These are phyloP conservation scores for Ampelomyces quisqualis DNA, from an alignment of 2,329 filamentous ascomycete genomes.

Conservation along the genomic window DNA sequence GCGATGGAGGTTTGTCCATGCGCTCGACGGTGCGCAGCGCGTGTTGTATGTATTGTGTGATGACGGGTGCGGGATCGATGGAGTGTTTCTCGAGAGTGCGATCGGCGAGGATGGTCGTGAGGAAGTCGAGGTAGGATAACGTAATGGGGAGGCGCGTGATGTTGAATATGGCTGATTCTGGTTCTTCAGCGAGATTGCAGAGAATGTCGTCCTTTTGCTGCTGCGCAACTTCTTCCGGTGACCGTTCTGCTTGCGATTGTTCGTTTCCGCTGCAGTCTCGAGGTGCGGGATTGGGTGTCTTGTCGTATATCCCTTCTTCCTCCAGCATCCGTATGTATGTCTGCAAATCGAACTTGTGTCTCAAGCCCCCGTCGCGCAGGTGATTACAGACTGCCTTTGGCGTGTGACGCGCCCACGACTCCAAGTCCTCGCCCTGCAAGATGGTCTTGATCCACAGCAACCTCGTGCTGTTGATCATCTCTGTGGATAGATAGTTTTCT, in stretches of 20 bases:
- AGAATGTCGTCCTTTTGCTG: slow-evolving; percentile 27
- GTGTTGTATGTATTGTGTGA: slow-evolving; percentile 43
- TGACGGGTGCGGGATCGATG: slow-evolving; percentile 35
- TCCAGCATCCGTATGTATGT: slow-evolving; percentile 40
- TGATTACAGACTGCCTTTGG: slow-evolving; percentile 19
- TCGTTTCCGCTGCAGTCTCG: neutral
- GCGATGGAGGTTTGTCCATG: slow-evolving; percentile 22
- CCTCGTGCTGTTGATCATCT: slow-evolving; percentile 22
- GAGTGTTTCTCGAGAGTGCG: slow-evolving; percentile 19
- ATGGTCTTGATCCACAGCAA: slow-evolving; percentile 33
- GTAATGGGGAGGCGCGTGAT: slow-evolving; percentile 42
- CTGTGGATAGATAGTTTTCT: slow-evolving; percentile 7
- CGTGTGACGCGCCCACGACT: slow-evolving; percentile 10
- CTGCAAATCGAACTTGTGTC: slow-evolving; percentile 25
- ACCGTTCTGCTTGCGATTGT: neutral
- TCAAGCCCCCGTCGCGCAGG: slow-evolving; percentile 12
- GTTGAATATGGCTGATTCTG: slow-evolving; percentile 25
- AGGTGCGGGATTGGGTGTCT: slow-evolving; percentile 13
- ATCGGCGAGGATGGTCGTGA: slow-evolving; percentile 41
- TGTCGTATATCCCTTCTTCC: slow-evolving; percentile 42
- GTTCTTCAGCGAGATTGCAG: slow-evolving; percentile 21
- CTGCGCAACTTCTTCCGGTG: slow-evolving; percentile 11
- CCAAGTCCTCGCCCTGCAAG: slow-evolving; percentile 12
- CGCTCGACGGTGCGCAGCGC: slow-evolving; percentile 39
- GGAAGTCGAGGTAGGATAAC: slow-evolving; percentile 41